phyloP scores from a whole-genome alignment of 2,329 filamentous ascomycete species.

The Waltergamsia citrina region DNA sequence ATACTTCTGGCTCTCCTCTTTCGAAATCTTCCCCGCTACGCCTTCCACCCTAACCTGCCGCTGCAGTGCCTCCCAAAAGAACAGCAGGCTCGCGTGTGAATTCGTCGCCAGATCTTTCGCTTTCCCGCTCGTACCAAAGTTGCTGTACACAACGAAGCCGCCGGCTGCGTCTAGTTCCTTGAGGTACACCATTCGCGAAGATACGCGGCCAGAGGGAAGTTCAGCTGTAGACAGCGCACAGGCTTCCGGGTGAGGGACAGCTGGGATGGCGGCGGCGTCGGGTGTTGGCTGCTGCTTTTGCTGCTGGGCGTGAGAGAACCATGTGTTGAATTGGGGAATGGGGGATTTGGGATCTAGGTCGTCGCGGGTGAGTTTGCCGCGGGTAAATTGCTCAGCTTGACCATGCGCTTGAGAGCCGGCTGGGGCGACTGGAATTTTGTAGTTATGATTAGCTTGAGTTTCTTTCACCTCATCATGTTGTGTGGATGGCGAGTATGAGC shows the following conservation, averaged over 20 bases:
- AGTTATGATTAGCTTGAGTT: slow-evolving; percentile 4
- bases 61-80: slow-evolving; percentile 83
- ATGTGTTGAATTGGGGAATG: slow-evolving; percentile 76
- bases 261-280: slow-evolving; percentile 26
- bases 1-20: slow-evolving; percentile 63
- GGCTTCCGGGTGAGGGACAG: slow-evolving; percentile 73
- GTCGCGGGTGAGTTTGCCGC: slow-evolving; percentile 46
- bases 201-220: slow-evolving; percentile 76
- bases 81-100: slow-evolving; percentile 71
- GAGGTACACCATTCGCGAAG: slow-evolving; percentile 80
- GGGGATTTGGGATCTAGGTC: slow-evolving; percentile 57
- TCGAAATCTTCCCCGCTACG: slow-evolving; percentile 51
- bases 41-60: slow-evolving; percentile 90
- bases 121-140: slow-evolving; percentile 72
- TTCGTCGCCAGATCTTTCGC: slow-evolving; percentile 63
- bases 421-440: slow-evolving; percentile 49
- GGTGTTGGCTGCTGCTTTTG: not conserved
- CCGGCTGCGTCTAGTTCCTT: slow-evolving; percentile 73
- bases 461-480: too few relatives aligned
- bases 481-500: not conserved
- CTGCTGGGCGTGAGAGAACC: slow-evolving; percentile 69
- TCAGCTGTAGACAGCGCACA: slow-evolving; percentile 78
- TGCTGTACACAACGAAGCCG: slow-evolving; percentile 90
- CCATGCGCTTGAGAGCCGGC: slow-evolving; percentile 44
- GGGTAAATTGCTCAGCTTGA: slow-evolving; percentile 69